Evolutionary conservation across 257 asterid genomes (phyloP).

Genomic region (Solanum clarkiae): DNA sequence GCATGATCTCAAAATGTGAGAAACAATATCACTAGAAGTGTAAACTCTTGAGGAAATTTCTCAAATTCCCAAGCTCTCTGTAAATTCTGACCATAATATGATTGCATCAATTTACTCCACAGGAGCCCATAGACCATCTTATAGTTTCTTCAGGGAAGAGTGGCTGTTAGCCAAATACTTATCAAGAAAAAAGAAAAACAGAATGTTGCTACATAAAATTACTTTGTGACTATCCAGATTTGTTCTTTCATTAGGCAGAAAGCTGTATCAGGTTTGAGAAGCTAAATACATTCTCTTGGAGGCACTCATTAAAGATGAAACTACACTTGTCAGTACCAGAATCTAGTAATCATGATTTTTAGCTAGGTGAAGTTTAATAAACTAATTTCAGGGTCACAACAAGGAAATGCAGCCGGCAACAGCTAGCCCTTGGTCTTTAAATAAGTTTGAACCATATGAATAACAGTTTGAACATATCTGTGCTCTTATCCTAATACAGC

Average conservation of each 20-base stretch:
- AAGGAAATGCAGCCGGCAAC: neutral
- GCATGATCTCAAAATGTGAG: neutral
- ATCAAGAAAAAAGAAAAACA: neutral
- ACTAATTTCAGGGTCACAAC: neutral
- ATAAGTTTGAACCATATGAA: neutral
- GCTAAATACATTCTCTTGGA: neutral
- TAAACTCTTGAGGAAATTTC: neutral
- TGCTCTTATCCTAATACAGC: neutral
- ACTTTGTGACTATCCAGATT: neutral
- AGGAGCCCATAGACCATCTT: neutral
- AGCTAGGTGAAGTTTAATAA: neutral
- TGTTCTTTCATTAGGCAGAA: neutral
- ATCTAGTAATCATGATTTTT: neutral
- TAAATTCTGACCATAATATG: neutral
- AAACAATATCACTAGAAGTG: neutral
- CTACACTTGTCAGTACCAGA: neutral
- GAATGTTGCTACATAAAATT: neutral
- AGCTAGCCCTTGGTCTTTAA: neutral
- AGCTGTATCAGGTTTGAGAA: neutral
- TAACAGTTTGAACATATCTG: neutral
- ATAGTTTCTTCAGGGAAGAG: neutral
- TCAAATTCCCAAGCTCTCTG: neutral
- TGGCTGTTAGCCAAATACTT: neutral
- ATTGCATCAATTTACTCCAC: neutral
- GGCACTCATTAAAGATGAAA: neutral